Evolutionary conservation across 495 filamentous ascomycete species (phyloP).

Genomic region (Saxophila tyrrhenica): DNA sequence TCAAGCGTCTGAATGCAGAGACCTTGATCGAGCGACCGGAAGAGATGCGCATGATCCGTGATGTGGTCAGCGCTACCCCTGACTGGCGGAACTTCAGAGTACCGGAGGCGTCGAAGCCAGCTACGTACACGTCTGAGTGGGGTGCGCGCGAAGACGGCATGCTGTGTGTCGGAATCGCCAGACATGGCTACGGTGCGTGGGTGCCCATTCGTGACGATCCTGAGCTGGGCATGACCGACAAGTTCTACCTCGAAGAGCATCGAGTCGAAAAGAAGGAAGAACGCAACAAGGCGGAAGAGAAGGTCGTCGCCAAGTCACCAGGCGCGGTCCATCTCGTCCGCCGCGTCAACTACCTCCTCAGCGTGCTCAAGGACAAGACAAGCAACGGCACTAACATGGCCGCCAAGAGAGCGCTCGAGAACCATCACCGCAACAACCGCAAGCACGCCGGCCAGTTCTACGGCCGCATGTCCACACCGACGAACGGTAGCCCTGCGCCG

Average conservation of each 20-base stretch:
- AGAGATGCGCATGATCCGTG: slow-evolving; percentile 73
- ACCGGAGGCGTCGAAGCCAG: slow-evolving; percentile 79
- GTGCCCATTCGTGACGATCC: slow-evolving; percentile 80
- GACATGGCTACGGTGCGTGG: slow-evolving; percentile 94
- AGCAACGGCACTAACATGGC: slow-evolving; percentile 52
- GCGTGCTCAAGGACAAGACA: slow-evolving; percentile 69
- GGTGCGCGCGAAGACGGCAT: slow-evolving; percentile 90
- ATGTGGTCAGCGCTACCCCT: slow-evolving; percentile 49
- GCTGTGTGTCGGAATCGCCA: slow-evolving; percentile 84
- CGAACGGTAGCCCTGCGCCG: slow-evolving; percentile 10
- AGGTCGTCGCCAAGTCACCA: slow-evolving; percentile 74
- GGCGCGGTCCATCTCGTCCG: slow-evolving; percentile 94
- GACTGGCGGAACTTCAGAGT: slow-evolving; percentile 73
- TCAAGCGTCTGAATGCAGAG: slow-evolving; percentile 88
- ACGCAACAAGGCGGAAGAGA: slow-evolving; percentile 57
- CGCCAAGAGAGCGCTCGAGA: slow-evolving; percentile 73
- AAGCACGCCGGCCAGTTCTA: slow-evolving; percentile 20
- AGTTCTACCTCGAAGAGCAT: slow-evolving; percentile 95
- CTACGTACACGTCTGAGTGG: slow-evolving; percentile 80
- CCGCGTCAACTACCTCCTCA: slow-evolving; percentile 85
- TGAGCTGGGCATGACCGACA: slow-evolving; percentile 76
- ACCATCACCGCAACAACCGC: slow-evolving; percentile 65
- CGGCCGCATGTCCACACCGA: slow-evolving; percentile 23
- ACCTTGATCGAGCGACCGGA: slow-evolving; percentile 80
- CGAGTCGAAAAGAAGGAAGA: slow-evolving; percentile 96